Percentiles rank a stretch among this genome's conserved stretches.
Evolutionary conservation across 129 eudicot species (phyloP).

Genomic region (Centaurea solstitialis): DNA sequence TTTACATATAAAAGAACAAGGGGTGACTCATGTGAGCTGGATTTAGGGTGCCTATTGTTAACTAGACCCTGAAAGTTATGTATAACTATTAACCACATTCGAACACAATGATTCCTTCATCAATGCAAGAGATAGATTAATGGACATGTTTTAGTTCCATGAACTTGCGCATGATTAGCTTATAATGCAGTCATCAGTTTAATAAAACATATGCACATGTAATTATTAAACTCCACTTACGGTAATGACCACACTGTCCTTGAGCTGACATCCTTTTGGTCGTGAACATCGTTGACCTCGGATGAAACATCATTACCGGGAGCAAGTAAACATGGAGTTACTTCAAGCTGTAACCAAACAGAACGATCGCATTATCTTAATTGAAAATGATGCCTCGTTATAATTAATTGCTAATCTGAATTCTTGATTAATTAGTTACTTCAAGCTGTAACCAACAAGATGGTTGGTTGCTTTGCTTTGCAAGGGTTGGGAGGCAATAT

Average conservation of each 20-base stretch:
- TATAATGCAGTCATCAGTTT: neutral
- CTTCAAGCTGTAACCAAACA: slow-evolving; percentile 68
- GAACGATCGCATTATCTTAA: slow-evolving; percentile 8
- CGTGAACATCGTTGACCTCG: slow-evolving; percentile 6
- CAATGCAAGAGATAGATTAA: neutral
- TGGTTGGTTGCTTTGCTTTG: neutral
- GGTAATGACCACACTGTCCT: slow-evolving; percentile 82
- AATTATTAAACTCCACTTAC: slow-evolving; percentile 48
- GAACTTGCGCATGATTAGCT: neutral
- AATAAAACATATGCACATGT: neutral
- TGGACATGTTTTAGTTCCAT: neutral
- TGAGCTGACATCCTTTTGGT: slow-evolving; percentile 34
- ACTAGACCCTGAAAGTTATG: neutral
- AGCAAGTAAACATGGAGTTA: slow-evolving; percentile 88
- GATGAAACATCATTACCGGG: slow-evolving; percentile 44
- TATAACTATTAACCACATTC: neutral
- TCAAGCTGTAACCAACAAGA: neutral
- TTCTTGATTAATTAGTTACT: neutral
- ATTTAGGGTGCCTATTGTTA: neutral
- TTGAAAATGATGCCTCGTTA: neutral
- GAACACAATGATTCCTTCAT: neutral
- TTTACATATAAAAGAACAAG: neutral
- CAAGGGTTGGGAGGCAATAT: neutral
- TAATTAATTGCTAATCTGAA: slow-evolving; percentile 1
- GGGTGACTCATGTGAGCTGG: neutral